Percentiles rank a stretch among this genome's conserved stretches.
Evolutionary conservation across 257 asterid species (phyloP).

Genomic region (Capsicum pubescens): DNA sequence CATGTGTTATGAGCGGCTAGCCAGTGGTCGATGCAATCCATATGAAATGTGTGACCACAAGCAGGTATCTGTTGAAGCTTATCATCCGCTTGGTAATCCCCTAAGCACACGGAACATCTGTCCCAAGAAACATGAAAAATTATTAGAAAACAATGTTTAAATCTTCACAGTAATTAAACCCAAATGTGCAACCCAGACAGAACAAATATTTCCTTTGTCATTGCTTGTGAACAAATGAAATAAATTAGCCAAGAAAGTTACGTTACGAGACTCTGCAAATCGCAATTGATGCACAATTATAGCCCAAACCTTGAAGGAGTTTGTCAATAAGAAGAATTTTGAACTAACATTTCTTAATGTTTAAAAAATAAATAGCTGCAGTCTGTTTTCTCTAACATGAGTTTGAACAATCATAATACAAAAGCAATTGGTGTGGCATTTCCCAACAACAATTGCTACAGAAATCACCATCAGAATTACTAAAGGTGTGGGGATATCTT

Average conservation of each 20-base stretch:
- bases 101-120: constrained; percentile 88
- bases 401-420: neutral
- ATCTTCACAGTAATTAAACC: neutral
- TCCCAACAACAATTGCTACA: constrained; percentile 8
- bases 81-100: constrained; percentile 74
- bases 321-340: neutral
- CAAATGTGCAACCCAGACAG: neutral
- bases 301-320: neutral
- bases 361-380: neutral
- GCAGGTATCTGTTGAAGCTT: constrained; percentile 82
- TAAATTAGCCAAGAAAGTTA: neutral
- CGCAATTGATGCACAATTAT: neutral
- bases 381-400: neutral
- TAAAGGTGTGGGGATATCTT: neutral
- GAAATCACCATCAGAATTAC: neutral
- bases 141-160: constrained; percentile 12
- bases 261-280: neutral
- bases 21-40: constrained; percentile 86
- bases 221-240: neutral
- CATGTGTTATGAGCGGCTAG: constrained; percentile 74
- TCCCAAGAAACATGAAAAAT: constrained; percentile 8
- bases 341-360: neutral
- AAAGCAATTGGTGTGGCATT: neutral
- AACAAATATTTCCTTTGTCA: neutral
- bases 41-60: constrained; percentile 84